Evolutionary conservation across 2,329 filamentous ascomycete species (phyloP), one percentile per base, ranked within the genome.

Genomic region (Diaporthe ilicicola): DNA sequence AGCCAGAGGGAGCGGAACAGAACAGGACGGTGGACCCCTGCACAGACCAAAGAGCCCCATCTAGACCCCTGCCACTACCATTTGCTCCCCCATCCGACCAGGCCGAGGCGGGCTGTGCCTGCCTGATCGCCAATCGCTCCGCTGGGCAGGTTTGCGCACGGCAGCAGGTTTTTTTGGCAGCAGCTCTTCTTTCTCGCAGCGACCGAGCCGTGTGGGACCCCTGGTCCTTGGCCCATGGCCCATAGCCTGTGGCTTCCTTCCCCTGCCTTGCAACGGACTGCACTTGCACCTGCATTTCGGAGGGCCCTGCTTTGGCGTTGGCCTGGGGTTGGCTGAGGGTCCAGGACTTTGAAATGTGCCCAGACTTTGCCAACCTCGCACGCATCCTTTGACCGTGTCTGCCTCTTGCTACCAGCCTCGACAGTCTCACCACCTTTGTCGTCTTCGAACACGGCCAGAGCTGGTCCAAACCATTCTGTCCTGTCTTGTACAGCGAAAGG

Each of bases 81-180:
- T 51, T 29, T 6, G 24, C 22, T 24, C 48, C 27, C 22, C 48
- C 56, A 27, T 46, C 39, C 27, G 19, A 46, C 22, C 48, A 39
- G 17, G 32, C 39, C 27, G 19, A 46, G 39, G 56, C 56, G 56
- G 59, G 59, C 59, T 48, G 59, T 64, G 59, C 59, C 59, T 64
- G 59, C 59, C 32, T 64, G 59, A 50, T 64, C 59, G 59, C 59
- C 27, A 62, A 62, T 62, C 59, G 59, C 59, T 29, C 24, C 55
- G 37, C 55, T 61, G 24, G 55, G 55, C 22, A 42, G 54, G 22
- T 27, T 61, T 22, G 55, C 17, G 29, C 8, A 22, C 29, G 22
- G 17, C 15, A 27, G 37, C 54, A 27, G 15, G 51, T 32, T 29
- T 22, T 22, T 54, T 54, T 54, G 51, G 51, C 17, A 34, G 29